Base-by-base conservation (phyloP, 1,139 yeast genomes). In the Eremothecium coryli region DNA sequence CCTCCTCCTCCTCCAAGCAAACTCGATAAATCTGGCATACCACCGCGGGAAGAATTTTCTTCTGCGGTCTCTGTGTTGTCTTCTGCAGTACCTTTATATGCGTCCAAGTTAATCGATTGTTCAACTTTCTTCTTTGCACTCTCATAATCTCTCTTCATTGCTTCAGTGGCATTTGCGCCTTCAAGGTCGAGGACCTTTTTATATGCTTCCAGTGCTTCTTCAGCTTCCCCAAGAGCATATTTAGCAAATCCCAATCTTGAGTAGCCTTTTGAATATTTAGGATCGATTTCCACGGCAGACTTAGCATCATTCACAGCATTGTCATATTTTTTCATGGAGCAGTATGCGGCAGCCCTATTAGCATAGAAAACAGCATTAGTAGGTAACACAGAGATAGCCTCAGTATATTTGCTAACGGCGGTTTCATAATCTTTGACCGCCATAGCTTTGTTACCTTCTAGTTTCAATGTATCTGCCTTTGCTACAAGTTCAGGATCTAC, bases 281-380 rank as follows among this genome's bases (percentile, higher is more conserved):
- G 81, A 56, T 90, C 86, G 39, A 79, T 66, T 42, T 72, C 70
- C 39, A 85, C 76, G 27, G 98, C 95, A 40, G 66, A 65, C 52
- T 78, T 70, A 21, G 98, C 95, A 58, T 90, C 99, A 29, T 64
- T 66, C 30, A 82, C 73, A 2, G 99, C 98, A 44, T 71, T 65
- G 12, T 73, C 80, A 53, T 82, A 90, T 42, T 84, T 68, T 41
- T 76, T 71, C 29, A 72, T 57, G 6, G 95, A 84, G 12, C 95
- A 82, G 60, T 82, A 76, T 4, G 98, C 98, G 32, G 99, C 98
- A 12, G 99, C 97, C 57, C 99, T 76, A 65, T 90, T 90, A 23
- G 97, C 86, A 43, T 72, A 74, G 62, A 80, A 93, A 18, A 93
- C 82, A 11, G 86, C 88, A 56, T 86, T 86, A 11, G 70, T 58